These are phyloP conservation scores for Pythium aquatile DNA, from an alignment of 352 stramenopile species.

Conservation along the genomic window DNA sequence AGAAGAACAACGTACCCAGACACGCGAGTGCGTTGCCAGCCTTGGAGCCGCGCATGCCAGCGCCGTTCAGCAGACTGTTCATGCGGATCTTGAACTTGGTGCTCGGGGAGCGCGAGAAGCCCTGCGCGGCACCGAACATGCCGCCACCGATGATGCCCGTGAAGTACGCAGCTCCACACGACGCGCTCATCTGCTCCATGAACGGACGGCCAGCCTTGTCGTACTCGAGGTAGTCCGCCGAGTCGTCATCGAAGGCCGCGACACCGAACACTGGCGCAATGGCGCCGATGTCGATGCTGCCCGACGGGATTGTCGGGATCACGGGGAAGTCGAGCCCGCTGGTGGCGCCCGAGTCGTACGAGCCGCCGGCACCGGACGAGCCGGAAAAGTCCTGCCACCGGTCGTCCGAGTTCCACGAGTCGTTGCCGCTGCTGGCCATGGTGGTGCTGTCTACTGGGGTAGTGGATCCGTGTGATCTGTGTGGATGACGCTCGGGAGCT, in stretches of 20 bases:
- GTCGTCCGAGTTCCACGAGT: slow-evolving; percentile 70
- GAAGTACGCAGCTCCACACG: slow-evolving; percentile 81
- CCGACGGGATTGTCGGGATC: slow-evolving; percentile 69
- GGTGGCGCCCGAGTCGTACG: slow-evolving; percentile 45
- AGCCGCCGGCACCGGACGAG: slow-evolving; percentile 41
- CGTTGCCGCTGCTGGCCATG: slow-evolving; percentile 36
- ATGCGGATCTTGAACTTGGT: slow-evolving; percentile 89
- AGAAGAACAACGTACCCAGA: slow-evolving; percentile 45
- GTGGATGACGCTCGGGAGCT: slow-evolving; percentile 13
- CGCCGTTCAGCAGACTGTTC: slow-evolving; percentile 88
- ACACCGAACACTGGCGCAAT: slow-evolving; percentile 88
- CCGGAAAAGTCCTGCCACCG: slow-evolving; percentile 70
- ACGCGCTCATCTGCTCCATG: slow-evolving; percentile 81
- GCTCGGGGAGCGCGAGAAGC: slow-evolving; percentile 70
- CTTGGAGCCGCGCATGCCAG: slow-evolving; percentile 77
- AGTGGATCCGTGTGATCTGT: slow-evolving; percentile 2
- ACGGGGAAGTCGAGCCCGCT: slow-evolving; percentile 68
- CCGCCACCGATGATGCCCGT: slow-evolving; percentile 82
- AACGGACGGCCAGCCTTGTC: slow-evolving; percentile 81
- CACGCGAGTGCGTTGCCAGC: slow-evolving; percentile 81
- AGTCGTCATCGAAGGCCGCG: slow-evolving; percentile 69
- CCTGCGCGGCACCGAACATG: slow-evolving; percentile 58
- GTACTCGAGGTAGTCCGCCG: slow-evolving; percentile 84
- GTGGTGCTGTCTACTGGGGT: slow-evolving; percentile 12
- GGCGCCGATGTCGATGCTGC: slow-evolving; percentile 74